Evolutionary conservation across 179 eudicot genomes (phyloP).

Genomic region (Camellia oleifera): DNA sequence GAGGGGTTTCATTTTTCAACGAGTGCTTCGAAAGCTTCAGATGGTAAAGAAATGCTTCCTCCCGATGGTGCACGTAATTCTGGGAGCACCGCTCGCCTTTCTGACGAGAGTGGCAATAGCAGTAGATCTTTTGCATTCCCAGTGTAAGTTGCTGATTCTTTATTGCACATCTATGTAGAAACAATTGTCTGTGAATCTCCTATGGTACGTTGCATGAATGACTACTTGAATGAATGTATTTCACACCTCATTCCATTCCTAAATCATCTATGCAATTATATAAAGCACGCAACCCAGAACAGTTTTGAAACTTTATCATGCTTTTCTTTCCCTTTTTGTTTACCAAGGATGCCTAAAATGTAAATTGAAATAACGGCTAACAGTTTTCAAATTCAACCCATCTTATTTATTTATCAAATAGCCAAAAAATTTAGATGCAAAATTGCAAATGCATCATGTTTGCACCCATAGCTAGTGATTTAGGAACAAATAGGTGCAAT

Average conservation of each 20-base stretch:
- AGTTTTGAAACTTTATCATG: too few species aligned
- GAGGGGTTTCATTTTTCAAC: not conserved
- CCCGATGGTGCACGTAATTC: conserved; percentile 13
- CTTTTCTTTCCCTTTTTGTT: too few species aligned
- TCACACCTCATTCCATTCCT: not conserved
- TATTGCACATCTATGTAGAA: not conserved
- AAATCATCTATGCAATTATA: too few species aligned
- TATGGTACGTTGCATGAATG: not conserved
- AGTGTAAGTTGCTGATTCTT: conserved; percentile 20
- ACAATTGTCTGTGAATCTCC: not conserved
- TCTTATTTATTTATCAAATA: too few species aligned
- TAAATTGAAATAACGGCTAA: too few species aligned
- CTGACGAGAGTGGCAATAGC: conserved; percentile 30
- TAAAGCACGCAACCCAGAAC: too few species aligned
- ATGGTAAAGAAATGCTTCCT: conserved; percentile 18
- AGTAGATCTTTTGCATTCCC: conserved; percentile 38
- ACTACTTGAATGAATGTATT: conserved; percentile 6
- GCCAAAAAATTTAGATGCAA: too few species aligned
- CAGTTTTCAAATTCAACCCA: too few species aligned
- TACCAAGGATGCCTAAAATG: too few species aligned
- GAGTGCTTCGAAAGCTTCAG: conserved; percentile 1
- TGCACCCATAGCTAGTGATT: too few species aligned
- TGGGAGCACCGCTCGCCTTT: conserved; percentile 23
- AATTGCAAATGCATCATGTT: too few species aligned
- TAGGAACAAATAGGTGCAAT: too few species aligned